phyloP scores from a whole-genome alignment of 2,329 filamentous ascomycete genomes.

The Kalmusia sp. region DNA sequence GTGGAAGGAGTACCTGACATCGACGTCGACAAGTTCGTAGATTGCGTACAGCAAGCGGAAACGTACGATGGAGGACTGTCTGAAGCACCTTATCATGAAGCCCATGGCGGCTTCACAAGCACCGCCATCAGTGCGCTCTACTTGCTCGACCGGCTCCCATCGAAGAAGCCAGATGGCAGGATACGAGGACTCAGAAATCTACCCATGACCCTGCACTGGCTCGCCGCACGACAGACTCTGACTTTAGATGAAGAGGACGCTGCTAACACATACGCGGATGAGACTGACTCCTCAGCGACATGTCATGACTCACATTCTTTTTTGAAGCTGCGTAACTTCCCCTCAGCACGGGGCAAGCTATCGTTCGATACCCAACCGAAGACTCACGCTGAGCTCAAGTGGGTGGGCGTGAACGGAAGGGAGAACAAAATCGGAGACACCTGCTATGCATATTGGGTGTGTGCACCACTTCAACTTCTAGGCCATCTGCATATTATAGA shows the following conservation, averaged over 20 bases:
- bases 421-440: conserved; percentile 93
- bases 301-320: conserved; percentile 50
- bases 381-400: conserved; percentile 60
- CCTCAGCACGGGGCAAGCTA: conserved; percentile 31
- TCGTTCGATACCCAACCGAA: conserved; percentile 63
- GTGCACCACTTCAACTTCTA: conserved; percentile 61
- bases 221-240: conserved; percentile 55
- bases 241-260: conserved; percentile 52
- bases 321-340: conserved; percentile 39
- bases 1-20: conserved; percentile 72
- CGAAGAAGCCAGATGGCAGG: conserved; percentile 30
- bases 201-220: conserved; percentile 52
- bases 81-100: conserved; percentile 79
- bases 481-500: conserved; percentile 64
- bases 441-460: conserved; percentile 95
- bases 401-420: conserved; percentile 86
- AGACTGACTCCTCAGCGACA: conserved; percentile 48
- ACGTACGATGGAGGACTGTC: conserved; percentile 86
- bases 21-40: conserved; percentile 71
- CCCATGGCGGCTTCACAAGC: conserved; percentile 90
- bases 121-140: conserved; percentile 81
- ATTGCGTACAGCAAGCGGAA: conserved; percentile 73
- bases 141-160: conserved; percentile 70
- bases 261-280: conserved; percentile 45
- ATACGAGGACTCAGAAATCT: conserved; percentile 48